Evolutionary conservation across 805 yeast species (phyloP).

Genomic region (Teunomyces stri): DNA sequence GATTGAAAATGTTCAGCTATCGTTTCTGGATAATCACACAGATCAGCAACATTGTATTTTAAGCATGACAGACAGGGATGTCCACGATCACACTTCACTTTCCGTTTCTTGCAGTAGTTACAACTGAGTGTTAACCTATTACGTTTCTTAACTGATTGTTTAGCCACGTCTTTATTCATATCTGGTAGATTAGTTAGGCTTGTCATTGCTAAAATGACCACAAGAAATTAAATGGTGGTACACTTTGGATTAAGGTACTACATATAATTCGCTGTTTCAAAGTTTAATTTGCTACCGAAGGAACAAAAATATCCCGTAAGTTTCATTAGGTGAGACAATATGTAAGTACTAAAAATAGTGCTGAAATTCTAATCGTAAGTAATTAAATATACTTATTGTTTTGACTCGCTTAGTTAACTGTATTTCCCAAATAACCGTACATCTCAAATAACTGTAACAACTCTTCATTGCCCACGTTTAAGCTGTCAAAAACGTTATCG

Average conservation of each 20-base stretch:
- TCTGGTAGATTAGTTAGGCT: background rate
- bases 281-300: background rate
- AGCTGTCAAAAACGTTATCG: constrained; percentile 5
- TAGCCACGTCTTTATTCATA: background rate
- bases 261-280: background rate
- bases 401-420: background rate
- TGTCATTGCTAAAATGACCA: background rate
- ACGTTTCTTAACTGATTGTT: constrained; percentile 15
- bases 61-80: constrained; percentile 35
- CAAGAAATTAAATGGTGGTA: background rate
- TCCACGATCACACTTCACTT: constrained; percentile 38
- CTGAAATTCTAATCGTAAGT: background rate
- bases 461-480: constrained; percentile 27
- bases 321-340: background rate
- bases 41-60: constrained; percentile 19
- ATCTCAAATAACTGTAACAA: constrained; percentile 33
- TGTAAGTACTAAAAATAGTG: background rate
- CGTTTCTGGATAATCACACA: constrained; percentile 25
- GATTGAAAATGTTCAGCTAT: constrained; percentile 1
- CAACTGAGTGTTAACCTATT: constrained; percentile 34
- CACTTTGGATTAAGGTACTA: background rate
- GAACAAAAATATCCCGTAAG: background rate
- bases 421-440: constrained; percentile 32
- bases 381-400: background rate
- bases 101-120: constrained; percentile 32